A percentile compares a stretch with the other conserved stretches of the same genome.
Evolutionary conservation across 1,284 basidiomycete genomes (phyloP).

Genomic region (Fomitopsis pinicola): DNA sequence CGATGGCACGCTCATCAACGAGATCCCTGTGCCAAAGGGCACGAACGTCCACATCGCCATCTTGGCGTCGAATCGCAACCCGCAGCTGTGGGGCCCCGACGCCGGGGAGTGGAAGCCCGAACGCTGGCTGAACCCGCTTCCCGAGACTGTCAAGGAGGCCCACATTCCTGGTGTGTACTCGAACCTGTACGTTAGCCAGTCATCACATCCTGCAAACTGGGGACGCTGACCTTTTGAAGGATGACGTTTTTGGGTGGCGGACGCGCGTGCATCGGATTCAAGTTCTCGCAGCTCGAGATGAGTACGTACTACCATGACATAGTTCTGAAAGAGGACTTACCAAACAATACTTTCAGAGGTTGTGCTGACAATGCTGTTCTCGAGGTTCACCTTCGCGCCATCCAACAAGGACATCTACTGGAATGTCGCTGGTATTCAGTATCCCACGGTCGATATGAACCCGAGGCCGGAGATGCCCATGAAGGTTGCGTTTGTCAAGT

Average conservation of each 20-base stretch:
- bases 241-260: slow-evolving; percentile 20
- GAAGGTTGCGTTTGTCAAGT: slow-evolving; percentile 8
- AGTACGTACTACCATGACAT: slow-evolving; percentile 5
- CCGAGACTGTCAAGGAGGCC: slow-evolving; percentile 7
- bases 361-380: slow-evolving; percentile 8
- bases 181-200: slow-evolving; percentile 9
- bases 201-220: no score
- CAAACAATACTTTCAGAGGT: slow-evolving; percentile 4
- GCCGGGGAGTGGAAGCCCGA: slow-evolving; percentile 10
- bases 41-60: slow-evolving; percentile 37
- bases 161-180: slow-evolving; percentile 16
- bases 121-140: slow-evolving; percentile 13
- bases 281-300: slow-evolving; percentile 16
- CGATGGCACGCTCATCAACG: slow-evolving; percentile 32
- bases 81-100: slow-evolving; percentile 7
- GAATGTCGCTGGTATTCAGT: slow-evolving; percentile 16
- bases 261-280: slow-evolving; percentile 18
- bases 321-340: background rate
- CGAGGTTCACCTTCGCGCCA: slow-evolving; percentile 12
- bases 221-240: slow-evolving; percentile 2
- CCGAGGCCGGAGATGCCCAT: slow-evolving; percentile 10
- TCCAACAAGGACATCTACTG: slow-evolving; percentile 16
- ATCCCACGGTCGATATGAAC: slow-evolving; percentile 16
- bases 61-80: slow-evolving; percentile 35
- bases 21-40: slow-evolving; percentile 42